Evolutionary conservation across 768 basidiomycete species (phyloP), one percentile per base, ranked within the genome.

Genomic region (Tulasnella sp.): DNA sequence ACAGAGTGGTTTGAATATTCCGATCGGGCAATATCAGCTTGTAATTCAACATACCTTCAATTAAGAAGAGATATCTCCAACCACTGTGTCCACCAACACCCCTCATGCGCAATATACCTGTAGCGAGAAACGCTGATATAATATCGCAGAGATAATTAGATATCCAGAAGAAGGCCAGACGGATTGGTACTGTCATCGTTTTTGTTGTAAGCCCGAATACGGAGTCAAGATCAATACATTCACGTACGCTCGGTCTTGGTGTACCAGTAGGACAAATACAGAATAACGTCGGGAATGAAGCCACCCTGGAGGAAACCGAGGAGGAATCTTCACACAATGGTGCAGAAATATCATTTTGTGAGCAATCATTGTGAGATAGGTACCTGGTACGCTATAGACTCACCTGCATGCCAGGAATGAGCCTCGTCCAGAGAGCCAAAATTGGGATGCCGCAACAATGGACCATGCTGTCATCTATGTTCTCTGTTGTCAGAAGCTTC

Each of bases 121-220:
- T 76, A 0, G 78, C 82, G 7, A 83, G 59, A 62, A 86, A 83
- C 2, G 76, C 74, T 44, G 73, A 70, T 16, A 77, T 55, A 44
- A 83, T 76, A 39, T 72, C 63, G 3, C 74, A 67, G 1, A 72
- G 48, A 47, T 80, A 76, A 60, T 74, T 73, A 3, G 76, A 75
- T 25, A 74, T 68, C 79, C 79, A 84, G 68, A 83, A 82, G 58
- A 71, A 75, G 1, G 78, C n/a, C n/a, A n/a, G n/a, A n/a, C n/a
- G n/a, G n/a, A n/a, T n/a, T n/a, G n/a, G n/a, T n/a, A n/a, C n/a
- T n/a, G n/a, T n/a, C n/a, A n/a, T n/a, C n/a, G n/a, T n/a, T n/a
- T n/a, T n/a, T n/a, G n/a, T n/a, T n/a, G n/a, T n/a, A n/a, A n/a
- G n/a, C n/a, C n/a, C n/a, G n/a, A n/a, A n/a, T n/a, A n/a, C n/a